Evolutionary conservation across 2,329 filamentous ascomycete genomes (phyloP), one percentile per base, ranked within the genome.

Genomic region (Paradendryphiella salina): DNA sequence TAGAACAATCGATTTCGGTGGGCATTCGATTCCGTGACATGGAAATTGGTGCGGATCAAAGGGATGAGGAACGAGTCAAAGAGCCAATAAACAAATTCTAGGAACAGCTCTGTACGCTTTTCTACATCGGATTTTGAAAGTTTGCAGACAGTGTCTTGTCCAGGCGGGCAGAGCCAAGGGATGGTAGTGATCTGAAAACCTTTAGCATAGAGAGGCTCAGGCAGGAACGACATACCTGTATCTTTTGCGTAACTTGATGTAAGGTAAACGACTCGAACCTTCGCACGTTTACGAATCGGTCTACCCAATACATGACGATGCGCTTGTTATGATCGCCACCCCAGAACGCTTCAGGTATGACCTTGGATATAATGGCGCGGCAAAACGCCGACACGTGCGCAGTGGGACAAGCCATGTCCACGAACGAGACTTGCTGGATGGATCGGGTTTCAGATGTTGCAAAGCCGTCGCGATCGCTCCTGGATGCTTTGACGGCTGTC

Each of bases 41-140:
- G 93, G 65, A 99, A 99, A 65, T 94, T 92, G 56, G 84, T 85
- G 28, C 89, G 85, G 39, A 97, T 82, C 6, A 99, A 79, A 8
- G 94, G 93, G 62, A 97, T 88, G 48, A 99, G 69, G 17, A 96
- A 79, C 0, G 92, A 96, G 72, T 99, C 94, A 64, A 99, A 94
- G 3, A 96, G 60, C 69, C 92, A 99, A 75, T 96, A 97, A 5
- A 97, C 65, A 50, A 97, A 85, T 70, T 99, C 94, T 45, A 85
- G 75, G 40, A 96, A 83, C 0, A 97, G 79, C 65, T 96, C 89
- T 20, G 76, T 78, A 9, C 92, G 85, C 72, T 96, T 97, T 5
- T 76, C 75, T 23, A 82, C 77, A 66, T 97, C 93, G 0, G 87
- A 85, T 52, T 80, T 77, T 52, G 88, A 88, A 41, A 88, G 77